Evolutionary conservation across 768 basidiomycete genomes (phyloP), one percentile per base, ranked within the genome.

Genomic region (Mrakia blollopis): DNA sequence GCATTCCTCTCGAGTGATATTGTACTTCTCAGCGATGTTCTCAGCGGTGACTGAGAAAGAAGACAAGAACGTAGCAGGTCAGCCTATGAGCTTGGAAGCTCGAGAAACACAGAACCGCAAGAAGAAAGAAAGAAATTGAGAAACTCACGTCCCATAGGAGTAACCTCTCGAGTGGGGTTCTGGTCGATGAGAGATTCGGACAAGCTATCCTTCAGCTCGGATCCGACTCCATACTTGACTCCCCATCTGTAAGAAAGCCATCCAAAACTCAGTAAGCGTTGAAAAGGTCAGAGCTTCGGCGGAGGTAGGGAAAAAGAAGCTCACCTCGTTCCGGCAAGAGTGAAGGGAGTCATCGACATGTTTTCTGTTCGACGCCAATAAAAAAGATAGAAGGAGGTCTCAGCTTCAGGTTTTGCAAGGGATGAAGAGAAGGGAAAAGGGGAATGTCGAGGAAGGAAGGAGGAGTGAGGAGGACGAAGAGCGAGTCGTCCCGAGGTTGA

Each of bases 1-100:
- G 72, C 84, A 84, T 10, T 85, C 80, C 71, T 83, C 80, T 52
- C 85, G 79, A 23, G 83, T 80, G 78, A 85, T 83, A 28, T 84
- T 83, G 76, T 84, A 85, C 80, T 85, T 84, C 76, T 82, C 81
- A 1, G 85, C 84, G 16, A 85, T 79, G 79, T 85, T 85, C 80
- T 85, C 85, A 16, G 84, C 85, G 10, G 85, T 85, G 70, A 85
- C 70, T 50, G 35, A 30, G 21, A 13, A 54, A 13, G 16, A 50
- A 21, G n/a, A n/a, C n/a, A n/a, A 28, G 3, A 23, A 7, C 7
- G 54, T 5, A 6, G 21, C 54, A 23, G 14, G 5, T 23, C 50
- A 23, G 57, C 8, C 81, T 81, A 39, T 4, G 41, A 23, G 28
- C 41, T 44, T 11, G 28, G 16, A 44, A 23, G 8, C 25, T 28